These are phyloP conservation scores for Limonium bicolor DNA, from an alignment of 148 eudicot species.

Conservation along the genomic window DNA sequence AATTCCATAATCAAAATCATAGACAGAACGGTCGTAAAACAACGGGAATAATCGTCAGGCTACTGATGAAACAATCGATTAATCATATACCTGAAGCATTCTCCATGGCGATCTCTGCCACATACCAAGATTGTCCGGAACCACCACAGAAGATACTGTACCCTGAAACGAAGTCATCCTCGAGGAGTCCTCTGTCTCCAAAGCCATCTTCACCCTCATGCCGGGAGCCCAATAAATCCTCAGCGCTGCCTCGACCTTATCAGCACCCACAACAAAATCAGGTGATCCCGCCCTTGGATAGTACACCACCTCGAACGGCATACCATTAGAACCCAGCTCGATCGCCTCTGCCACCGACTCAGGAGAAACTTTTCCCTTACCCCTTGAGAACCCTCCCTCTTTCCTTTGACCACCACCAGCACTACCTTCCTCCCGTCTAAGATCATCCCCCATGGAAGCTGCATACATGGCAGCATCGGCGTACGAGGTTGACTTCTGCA, in stretches of 20 bases:
- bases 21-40: no score
- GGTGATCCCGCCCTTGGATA: conserved; percentile 40
- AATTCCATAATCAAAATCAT: no score
- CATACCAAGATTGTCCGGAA: conserved; percentile 15
- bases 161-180: conserved; percentile 44
- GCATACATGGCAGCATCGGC: conserved; percentile 9
- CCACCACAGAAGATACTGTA: conserved; percentile 13
- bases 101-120: conserved; percentile 58
- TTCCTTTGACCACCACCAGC: conserved; percentile 5
- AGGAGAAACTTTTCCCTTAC: conserved; percentile 17
- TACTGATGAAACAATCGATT: neutral
- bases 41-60: no score
- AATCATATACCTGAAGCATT: conserved; percentile 50
- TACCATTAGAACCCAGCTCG: conserved; percentile 28
- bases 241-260: conserved; percentile 30
- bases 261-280: conserved; percentile 65
- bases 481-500: conserved; percentile 9
- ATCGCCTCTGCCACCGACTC: conserved; percentile 36
- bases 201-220: conserved; percentile 36
- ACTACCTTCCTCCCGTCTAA: conserved; percentile 6
- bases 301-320: conserved; percentile 52
- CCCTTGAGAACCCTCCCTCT: conserved; percentile 12
- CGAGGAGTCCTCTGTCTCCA: conserved; percentile 42
- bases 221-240: conserved; percentile 26
- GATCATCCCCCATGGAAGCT: conserved; percentile 3